A percentile compares a stretch with the other conserved stretches of the same genome.
Evolutionary conservation across 2,329 filamentous ascomycete genomes (phyloP).

Genomic region (Hymenoscyphus salicellus): DNA sequence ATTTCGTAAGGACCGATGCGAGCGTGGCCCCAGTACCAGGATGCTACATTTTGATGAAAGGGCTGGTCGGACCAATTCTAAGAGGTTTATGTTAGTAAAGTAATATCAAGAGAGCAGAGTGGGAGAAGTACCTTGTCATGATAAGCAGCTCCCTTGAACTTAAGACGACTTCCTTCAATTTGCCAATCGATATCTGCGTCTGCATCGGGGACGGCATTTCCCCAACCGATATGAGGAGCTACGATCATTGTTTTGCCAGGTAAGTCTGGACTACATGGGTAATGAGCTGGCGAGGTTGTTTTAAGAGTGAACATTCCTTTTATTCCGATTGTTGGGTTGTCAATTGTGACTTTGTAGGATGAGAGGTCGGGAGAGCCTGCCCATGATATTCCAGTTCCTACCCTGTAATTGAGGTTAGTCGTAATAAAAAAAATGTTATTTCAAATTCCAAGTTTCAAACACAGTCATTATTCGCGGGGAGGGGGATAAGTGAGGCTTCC

Average conservation of each 20-base stretch:
- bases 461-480: too few species aligned
- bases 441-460: not conserved
- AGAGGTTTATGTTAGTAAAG: not conserved
- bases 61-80: constrained; percentile 44
- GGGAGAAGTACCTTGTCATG: constrained; percentile 42
- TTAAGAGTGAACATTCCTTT: constrained; percentile 18
- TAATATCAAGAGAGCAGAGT: not conserved
- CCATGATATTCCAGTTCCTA: constrained; percentile 19
- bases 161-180: constrained; percentile 31
- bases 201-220: constrained; percentile 39
- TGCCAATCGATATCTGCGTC: constrained; percentile 31
- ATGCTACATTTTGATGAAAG: constrained; percentile 34
- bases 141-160: constrained; percentile 42
- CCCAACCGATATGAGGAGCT: constrained; percentile 41
- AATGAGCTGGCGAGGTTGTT: constrained; percentile 26
- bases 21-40: constrained; percentile 48
- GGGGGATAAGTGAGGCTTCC: too few species aligned
- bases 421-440: not conserved
- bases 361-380: constrained; percentile 17
- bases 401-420: not conserved
- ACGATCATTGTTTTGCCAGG: constrained; percentile 27
- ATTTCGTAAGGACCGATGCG: constrained; percentile 42
- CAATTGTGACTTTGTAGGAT: constrained; percentile 14
- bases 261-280: constrained; percentile 27
- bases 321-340: constrained; percentile 18